Base-by-base conservation (phyloP, 257 asterid genomes). In the Thymus mandschuricus region DNA sequence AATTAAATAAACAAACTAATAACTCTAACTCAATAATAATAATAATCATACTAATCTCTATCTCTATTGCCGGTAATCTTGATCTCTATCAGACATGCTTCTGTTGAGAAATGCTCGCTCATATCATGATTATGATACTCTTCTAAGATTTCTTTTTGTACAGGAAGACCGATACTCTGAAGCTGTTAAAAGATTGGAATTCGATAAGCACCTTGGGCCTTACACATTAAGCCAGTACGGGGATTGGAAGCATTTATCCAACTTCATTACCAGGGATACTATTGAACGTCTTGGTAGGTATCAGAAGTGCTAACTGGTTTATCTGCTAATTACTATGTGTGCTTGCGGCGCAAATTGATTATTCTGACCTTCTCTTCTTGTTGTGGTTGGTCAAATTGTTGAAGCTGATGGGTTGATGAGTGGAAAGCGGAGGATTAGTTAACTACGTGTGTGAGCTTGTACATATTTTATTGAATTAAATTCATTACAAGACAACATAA, bases 201-300 rank as follows among this genome's bases (percentile, higher is more conserved):
- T 95, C 75, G 99, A 89, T 76, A 81, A 72, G 68, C 86, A 92
- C 31, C 91, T 95, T 75, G 98, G 99, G 71, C 97, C 98, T 69
- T 91, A 95, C 76, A 45, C 84, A 74, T 79, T 88, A 76, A 80
- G 84, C 49, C 87, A 78, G 67, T 88, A 86, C 64, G 90, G 86
- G 66, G 92, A 83, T 63, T 94, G 98, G 99, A 94, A 80, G 66
- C 85, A 72, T 69, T 81, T 94, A 79, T 89, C 97, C 72, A 89
- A 86, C 80, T 94, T 81, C 74, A 85, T 94, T 57, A 82, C 93
- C 44, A 89, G 73, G 86, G 85, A 80, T 69, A 81, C 87, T 29
- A 68, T 89, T 78, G 92, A 88, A 64, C 88, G 76, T 49, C 78
- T 86, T 78, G 97, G 99, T 94, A 70, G 69, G 83, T 71, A 60